Conservation (phyloP, 306 rosid species). For the Acmispon strigosus region DNA sequence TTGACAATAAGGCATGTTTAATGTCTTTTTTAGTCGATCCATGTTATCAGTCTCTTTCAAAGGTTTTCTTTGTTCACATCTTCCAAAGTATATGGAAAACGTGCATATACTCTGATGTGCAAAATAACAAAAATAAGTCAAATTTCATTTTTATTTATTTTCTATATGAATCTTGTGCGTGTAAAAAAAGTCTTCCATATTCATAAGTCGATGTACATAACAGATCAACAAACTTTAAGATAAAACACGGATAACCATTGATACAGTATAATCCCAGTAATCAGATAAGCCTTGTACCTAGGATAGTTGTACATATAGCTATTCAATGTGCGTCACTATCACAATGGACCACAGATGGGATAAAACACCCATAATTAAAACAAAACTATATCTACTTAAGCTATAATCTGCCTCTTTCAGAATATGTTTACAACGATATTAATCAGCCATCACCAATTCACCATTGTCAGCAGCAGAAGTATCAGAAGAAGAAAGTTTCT, state of each 20-base stretch:
- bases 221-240: too few species aligned
- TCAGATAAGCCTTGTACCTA: neutral
- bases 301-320: constrained; percentile 13
- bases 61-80: too few species aligned
- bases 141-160: too few species aligned
- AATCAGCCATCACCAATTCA: constrained; percentile 8
- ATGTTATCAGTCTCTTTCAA: too few species aligned
- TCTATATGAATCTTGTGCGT: too few species aligned
- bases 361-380: neutral
- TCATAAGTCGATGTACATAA: too few species aligned
- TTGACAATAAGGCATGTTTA: too few species aligned
- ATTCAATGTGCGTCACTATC: constrained; percentile 1
- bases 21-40: too few species aligned
- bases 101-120: too few species aligned
- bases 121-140: too few species aligned
- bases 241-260: neutral
- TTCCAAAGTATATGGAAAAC: too few species aligned
- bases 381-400: neutral
- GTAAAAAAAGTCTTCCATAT: too few species aligned
- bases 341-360: neutral
- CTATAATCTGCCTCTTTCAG: constrained; percentile 7
- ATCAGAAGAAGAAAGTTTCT: constrained; percentile 18
- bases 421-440: neutral
- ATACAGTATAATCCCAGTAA: neutral
- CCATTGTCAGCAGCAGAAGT: constrained; percentile 25